Conservation (phyloP, 495 filamentous ascomycete species). For the Trichoderma gamsii region DNA sequence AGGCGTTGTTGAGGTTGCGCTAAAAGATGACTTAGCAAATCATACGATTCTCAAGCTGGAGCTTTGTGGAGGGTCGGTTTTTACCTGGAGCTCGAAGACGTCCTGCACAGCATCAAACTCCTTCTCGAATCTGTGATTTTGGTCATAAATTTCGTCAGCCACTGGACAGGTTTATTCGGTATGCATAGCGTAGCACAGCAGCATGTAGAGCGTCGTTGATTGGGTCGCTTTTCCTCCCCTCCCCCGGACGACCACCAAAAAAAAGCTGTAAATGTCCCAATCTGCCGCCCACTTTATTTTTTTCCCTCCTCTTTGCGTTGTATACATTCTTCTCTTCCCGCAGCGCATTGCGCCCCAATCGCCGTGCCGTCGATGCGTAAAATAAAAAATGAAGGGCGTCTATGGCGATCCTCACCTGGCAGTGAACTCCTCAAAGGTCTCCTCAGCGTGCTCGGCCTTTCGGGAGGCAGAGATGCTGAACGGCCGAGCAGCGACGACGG, state of each 20-base stretch:
- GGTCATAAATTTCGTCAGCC: slow-evolving; percentile 25
- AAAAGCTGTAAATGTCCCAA: not conserved
- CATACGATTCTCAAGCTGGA: slow-evolving; percentile 1
- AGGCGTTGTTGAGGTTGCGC: slow-evolving; percentile 99
- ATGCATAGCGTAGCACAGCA: not conserved
- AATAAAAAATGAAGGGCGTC: not conserved
- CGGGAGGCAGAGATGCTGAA: slow-evolving; percentile 63
- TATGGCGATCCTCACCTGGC: slow-evolving; percentile 65
- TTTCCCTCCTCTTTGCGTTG: slow-evolving; percentile 13
- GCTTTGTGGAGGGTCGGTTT: slow-evolving; percentile 22
- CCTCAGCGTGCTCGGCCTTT: slow-evolving; percentile 62
- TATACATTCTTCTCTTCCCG: slow-evolving; percentile 1
- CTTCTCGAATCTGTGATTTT: slow-evolving; percentile 79
- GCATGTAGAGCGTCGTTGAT: not conserved
- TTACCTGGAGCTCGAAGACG: slow-evolving; percentile 99
- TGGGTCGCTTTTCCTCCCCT: not conserved
- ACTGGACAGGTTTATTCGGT: slow-evolving; percentile 19
- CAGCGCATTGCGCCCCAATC: not conserved
- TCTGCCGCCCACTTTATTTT: slow-evolving; percentile 9
- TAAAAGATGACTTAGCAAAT: slow-evolving; percentile 31
- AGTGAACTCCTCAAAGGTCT: slow-evolving; percentile 98
- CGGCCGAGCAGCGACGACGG: slow-evolving; percentile 49
- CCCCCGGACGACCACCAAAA: not conserved
- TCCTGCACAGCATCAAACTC: slow-evolving; percentile 97
- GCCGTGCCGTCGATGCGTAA: not conserved